Conservation (phyloP, 495 filamentous ascomycete species). For the Astrocystis sublimbata region DNA sequence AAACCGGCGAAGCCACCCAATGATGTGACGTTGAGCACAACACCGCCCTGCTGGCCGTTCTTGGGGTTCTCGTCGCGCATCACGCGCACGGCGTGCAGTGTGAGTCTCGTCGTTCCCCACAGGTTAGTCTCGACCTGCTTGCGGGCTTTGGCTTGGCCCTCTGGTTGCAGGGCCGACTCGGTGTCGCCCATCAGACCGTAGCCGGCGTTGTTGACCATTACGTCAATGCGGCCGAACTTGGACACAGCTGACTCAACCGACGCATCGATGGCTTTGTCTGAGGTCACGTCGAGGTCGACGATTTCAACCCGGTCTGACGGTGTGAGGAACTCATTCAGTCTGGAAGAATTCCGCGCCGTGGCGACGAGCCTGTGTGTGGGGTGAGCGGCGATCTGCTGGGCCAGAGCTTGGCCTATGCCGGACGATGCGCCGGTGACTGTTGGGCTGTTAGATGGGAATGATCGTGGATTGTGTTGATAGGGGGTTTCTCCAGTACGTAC, state of each 20-base stretch:
- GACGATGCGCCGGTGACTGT: constrained; percentile 48
- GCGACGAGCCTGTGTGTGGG: constrained; percentile 45
- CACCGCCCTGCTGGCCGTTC: constrained; percentile 42
- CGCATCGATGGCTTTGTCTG: constrained; percentile 35
- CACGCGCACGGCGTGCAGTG: constrained; percentile 43
- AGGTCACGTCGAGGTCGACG: constrained; percentile 5
- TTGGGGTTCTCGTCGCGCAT: constrained; percentile 42
- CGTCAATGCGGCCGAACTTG: constrained; percentile 49
- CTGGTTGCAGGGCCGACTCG: constrained; percentile 41
- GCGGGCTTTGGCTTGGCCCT: constrained; percentile 28
- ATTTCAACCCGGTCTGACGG: background rate
- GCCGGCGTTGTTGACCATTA: constrained; percentile 31
- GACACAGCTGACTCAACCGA: constrained; percentile 37
- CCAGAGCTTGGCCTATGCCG: constrained; percentile 44
- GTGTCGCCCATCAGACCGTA: constrained; percentile 43
- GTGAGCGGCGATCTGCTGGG: constrained; percentile 34
- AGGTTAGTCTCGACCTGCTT: constrained; percentile 50
- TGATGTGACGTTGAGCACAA: constrained; percentile 53
- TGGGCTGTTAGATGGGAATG: background rate
- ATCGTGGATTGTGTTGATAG: background rate
- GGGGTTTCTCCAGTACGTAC: too few relatives aligned
- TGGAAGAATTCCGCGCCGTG: constrained; percentile 38
- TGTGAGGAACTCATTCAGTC: constrained; percentile 34
- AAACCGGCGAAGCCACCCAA: constrained; percentile 50
- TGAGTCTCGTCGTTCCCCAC: constrained; percentile 47